Base-by-base conservation (phyloP, 2,329 filamentous ascomycete species). In the Ophiostoma montium region DNA sequence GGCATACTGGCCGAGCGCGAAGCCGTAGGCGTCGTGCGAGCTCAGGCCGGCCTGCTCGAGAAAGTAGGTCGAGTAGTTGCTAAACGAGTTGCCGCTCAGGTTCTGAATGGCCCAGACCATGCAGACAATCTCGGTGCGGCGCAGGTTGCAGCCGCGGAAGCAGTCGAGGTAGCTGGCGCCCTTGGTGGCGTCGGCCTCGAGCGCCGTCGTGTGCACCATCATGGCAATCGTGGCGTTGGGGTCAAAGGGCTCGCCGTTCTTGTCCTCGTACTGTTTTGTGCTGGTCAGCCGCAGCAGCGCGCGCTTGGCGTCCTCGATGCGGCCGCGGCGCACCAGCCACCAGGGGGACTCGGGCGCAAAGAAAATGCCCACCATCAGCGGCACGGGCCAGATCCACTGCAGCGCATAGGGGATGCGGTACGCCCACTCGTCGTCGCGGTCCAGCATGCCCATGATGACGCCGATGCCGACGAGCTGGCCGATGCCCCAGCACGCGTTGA, bases 171-270 rank as follows among this genome's bases (percentile, higher is more conserved):
- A 94, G 48, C 72, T 80, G 6, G 84, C 78, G 30, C 86, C 86
- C 7, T 69, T 67, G 4, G 84, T 88, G n/a, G 52, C 53, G 39
- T 76, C 74, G 60, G 85, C 74, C 62, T 94, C 88, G 11, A 94
- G 69, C 0, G 83, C 82, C 0, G 84, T 89, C 0, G 87, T 95
- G 61, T 94, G 86, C 1, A 87, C 78, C 84, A 95, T 94, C 86
- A 94, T 94, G 58, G 85, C 81, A 46, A 94, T 72, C 0, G 86
- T 92, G 65, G 92, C 86, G 54, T 94, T 84, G 11, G 84, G 76
- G 58, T 94, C 77, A 57, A 92, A 89, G 52, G 82, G 81, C 52
- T 70, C 69, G 54, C 78, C 68, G 15, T 70, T 57, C 7, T 70
- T 69, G 54, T 78, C 68, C 13, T 70, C 57, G 32, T 36, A 49